Evolutionary conservation across 495 filamentous ascomycete genomes (phyloP).

Genomic region (Aspergillus ostianus): DNA sequence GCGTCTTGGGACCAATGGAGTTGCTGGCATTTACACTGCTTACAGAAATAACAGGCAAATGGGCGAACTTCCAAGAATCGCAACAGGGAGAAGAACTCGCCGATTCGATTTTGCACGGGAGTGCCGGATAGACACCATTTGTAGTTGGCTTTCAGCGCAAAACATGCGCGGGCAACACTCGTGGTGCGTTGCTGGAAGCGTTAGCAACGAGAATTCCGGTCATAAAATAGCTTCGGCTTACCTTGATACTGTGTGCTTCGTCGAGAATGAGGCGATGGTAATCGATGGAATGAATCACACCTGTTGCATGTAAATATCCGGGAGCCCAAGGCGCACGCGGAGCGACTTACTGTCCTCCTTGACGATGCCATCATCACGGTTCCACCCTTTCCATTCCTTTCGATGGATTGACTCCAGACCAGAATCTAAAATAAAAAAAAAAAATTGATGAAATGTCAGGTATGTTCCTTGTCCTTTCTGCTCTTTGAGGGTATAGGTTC

Average conservation of each 20-base stretch:
- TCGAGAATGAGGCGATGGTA: conserved; percentile 94
- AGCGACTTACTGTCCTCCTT: conserved; percentile 70
- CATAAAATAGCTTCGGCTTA: conserved; percentile 19
- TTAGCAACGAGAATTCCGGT: conserved; percentile 20
- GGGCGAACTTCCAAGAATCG: conserved; percentile 85
- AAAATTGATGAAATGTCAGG: conserved; percentile 20
- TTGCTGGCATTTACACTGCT: conserved; percentile 70
- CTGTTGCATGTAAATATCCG: conserved; percentile 20
- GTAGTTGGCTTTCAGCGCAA: conserved; percentile 78
- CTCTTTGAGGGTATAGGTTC: conserved; percentile 1
- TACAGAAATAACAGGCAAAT: conserved; percentile 92
- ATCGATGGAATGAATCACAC: conserved; percentile 74
- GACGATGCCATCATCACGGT: conserved; percentile 68
- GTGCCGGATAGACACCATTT: conserved; percentile 97
- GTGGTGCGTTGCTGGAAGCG: conserved; percentile 62
- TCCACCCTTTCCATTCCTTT: conserved; percentile 89
- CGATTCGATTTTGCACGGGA: conserved; percentile 93
- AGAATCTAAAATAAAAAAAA: conserved; percentile 56
- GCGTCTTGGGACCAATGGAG: conserved; percentile 80
- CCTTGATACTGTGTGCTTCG: conserved; percentile 95
- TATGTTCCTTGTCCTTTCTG: not conserved
- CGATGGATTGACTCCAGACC: conserved; percentile 87
- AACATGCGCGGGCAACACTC: conserved; percentile 91
- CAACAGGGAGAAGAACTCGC: conserved; percentile 93
- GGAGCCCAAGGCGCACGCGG: not conserved